A percentile compares a stretch with the other conserved stretches of the same genome.
phyloP scores from a whole-genome alignment of 2,329 filamentous ascomycete genomes.

The Penicillium sp. region DNA sequence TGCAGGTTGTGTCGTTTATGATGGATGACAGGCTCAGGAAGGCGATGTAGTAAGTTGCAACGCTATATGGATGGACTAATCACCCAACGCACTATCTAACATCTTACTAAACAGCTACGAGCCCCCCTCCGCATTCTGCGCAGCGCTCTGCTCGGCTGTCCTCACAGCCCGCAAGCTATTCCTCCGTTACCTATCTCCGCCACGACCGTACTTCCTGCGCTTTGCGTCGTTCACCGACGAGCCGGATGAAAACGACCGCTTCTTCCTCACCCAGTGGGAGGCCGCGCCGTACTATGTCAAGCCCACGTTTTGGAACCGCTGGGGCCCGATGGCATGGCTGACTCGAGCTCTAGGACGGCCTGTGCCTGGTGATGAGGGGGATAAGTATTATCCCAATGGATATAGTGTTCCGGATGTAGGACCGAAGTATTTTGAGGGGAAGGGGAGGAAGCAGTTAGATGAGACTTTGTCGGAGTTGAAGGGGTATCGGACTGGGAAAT shows the following conservation, averaged over 20 bases:
- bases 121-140: slow-evolving; percentile 35
- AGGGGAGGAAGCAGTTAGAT: slow-evolving; percentile 41
- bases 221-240: slow-evolving; percentile 43
- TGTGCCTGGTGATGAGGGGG: slow-evolving; percentile 48
- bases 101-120: slow-evolving; percentile 34
- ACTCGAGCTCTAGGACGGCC: slow-evolving; percentile 47
- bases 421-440: slow-evolving; percentile 54
- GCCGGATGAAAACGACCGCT: slow-evolving; percentile 55
- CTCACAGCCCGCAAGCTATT: slow-evolving; percentile 55
- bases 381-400: slow-evolving; percentile 50
- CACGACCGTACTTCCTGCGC: slow-evolving; percentile 50
- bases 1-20: slow-evolving; percentile 55
- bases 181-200: slow-evolving; percentile 59
- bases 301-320: slow-evolving; percentile 60
- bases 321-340: slow-evolving; percentile 57
- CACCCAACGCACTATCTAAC: neutral
- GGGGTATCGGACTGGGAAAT: slow-evolving; percentile 44
- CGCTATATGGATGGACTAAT: neutral
- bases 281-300: slow-evolving; percentile 65
- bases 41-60: slow-evolving; percentile 60
- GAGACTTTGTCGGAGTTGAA: slow-evolving; percentile 46
- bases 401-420: slow-evolving; percentile 59
- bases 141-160: slow-evolving; percentile 44
- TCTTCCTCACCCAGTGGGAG: slow-evolving; percentile 54
- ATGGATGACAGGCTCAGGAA: slow-evolving; percentile 64